phyloP scores from a whole-genome alignment of 2,329 filamentous ascomycete species.

The Diaporthe sp. region DNA sequence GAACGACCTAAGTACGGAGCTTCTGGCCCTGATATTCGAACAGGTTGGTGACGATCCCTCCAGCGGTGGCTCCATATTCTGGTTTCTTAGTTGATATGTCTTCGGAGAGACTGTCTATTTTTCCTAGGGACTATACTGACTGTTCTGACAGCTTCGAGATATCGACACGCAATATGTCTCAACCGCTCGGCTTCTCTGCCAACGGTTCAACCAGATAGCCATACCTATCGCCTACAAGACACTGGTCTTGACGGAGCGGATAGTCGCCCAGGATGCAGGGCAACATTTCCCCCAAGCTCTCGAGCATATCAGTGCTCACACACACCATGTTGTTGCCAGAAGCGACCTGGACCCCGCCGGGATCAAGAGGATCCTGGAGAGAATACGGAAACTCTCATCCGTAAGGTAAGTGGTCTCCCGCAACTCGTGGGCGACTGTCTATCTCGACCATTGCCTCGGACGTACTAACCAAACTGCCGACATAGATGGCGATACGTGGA shows the following conservation, averaged over 20 bases:
- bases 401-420: conserved; percentile 52
- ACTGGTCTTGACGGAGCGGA: conserved; percentile 53
- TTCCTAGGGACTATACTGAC: conserved; percentile 10
- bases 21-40: conserved; percentile 57
- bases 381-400: conserved; percentile 53
- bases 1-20: conserved; percentile 57
- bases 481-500: conserved; percentile 57
- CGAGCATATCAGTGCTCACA: conserved; percentile 54
- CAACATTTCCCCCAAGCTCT: conserved; percentile 50
- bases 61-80: too few relatives aligned
- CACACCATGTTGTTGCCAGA: conserved; percentile 56
- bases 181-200: conserved; percentile 54
- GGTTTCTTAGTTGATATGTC: not conserved
- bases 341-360: conserved; percentile 56
- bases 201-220: conserved; percentile 56
- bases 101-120: too few relatives aligned
- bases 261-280: conserved; percentile 54
- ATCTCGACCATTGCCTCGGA: not conserved
- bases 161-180: conserved; percentile 52
- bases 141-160: conserved; percentile 53
- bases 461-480: conserved; percentile 11
- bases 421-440: not conserved
- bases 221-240: conserved; percentile 59
- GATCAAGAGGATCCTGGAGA: conserved; percentile 53
- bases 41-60: conserved; percentile 49